Evolutionary conservation across 2,329 filamentous ascomycete species (phyloP).

Genomic region (Hypoxylon sp.): DNA sequence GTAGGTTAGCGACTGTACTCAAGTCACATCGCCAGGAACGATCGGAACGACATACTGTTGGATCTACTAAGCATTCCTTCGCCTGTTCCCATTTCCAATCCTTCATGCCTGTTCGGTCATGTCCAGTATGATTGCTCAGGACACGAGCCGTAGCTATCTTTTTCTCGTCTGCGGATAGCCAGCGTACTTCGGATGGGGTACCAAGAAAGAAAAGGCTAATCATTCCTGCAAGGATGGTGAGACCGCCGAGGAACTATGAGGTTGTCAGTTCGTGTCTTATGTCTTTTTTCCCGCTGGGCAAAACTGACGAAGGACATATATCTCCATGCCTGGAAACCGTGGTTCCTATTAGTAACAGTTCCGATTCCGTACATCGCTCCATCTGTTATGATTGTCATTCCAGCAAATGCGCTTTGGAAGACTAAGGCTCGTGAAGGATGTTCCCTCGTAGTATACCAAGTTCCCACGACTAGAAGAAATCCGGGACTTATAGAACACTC

Average conservation of each 20-base stretch:
- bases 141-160: conserved; percentile 57
- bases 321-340: conserved; percentile 55
- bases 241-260: conserved; percentile 53
- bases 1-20: conserved; percentile 11
- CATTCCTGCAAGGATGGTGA: conserved; percentile 55
- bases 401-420: conserved; percentile 57
- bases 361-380: conserved; percentile 58
- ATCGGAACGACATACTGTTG: conserved; percentile 32
- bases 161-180: conserved; percentile 56
- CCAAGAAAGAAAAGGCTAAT: conserved; percentile 56
- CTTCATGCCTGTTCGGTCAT: conserved; percentile 56
- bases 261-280: conserved; percentile 5
- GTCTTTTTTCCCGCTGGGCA: background rate
- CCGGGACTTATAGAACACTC: conserved; percentile 59
- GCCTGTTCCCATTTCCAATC: conserved; percentile 58
- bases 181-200: conserved; percentile 58
- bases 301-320: conserved; percentile 58
- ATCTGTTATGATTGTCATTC: conserved; percentile 55
- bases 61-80: conserved; percentile 55
- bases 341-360: conserved; percentile 47
- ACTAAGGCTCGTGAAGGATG: conserved; percentile 56
- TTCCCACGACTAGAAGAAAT: conserved; percentile 57
- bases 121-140: conserved; percentile 56
- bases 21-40: conserved; percentile 12
- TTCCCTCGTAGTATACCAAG: conserved; percentile 58